These are phyloP conservation scores for Penicillium ucsense DNA, from an alignment of 495 filamentous ascomycete species.

Conservation along the genomic window DNA sequence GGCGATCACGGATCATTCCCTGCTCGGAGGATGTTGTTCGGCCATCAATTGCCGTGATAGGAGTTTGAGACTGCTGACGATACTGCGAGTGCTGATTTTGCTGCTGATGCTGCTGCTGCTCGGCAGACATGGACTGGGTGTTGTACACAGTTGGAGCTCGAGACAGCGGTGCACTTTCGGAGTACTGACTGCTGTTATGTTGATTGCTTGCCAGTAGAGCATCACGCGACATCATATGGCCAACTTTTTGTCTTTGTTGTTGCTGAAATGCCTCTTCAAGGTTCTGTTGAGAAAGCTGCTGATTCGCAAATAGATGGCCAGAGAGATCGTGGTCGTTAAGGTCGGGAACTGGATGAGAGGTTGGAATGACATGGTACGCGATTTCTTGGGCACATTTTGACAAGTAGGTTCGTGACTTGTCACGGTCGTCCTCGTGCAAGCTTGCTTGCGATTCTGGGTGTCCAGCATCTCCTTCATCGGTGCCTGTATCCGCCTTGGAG, in stretches of 20 bases:
- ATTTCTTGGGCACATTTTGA: conserved; percentile 47
- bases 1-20: conserved; percentile 42
- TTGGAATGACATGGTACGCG: conserved; percentile 44
- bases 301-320: conserved; percentile 36
- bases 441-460: conserved; percentile 51
- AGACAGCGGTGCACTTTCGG: conserved; percentile 30
- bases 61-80: conserved; percentile 20
- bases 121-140: conserved; percentile 16
- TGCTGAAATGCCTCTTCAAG: conserved; percentile 43
- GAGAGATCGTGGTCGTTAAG: conserved; percentile 38
- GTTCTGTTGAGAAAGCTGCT: conserved; percentile 37
- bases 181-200: conserved; percentile 31
- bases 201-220: conserved; percentile 39
- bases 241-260: conserved; percentile 36
- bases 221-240: conserved; percentile 37
- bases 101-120: conserved; percentile 30
- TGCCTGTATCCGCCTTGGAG: conserved; percentile 29
- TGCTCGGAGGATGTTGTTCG: conserved; percentile 31
- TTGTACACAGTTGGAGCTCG: conserved; percentile 25
- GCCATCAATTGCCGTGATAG: conserved; percentile 28
- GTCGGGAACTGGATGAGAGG: conserved; percentile 37
- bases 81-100: conserved; percentile 7
- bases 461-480: conserved; percentile 20
- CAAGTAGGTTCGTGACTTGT: conserved; percentile 42
- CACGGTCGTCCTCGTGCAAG: conserved; percentile 43